phyloP scores from a whole-genome alignment of 331 rosid genomes.

The Cucumis variabilis region DNA sequence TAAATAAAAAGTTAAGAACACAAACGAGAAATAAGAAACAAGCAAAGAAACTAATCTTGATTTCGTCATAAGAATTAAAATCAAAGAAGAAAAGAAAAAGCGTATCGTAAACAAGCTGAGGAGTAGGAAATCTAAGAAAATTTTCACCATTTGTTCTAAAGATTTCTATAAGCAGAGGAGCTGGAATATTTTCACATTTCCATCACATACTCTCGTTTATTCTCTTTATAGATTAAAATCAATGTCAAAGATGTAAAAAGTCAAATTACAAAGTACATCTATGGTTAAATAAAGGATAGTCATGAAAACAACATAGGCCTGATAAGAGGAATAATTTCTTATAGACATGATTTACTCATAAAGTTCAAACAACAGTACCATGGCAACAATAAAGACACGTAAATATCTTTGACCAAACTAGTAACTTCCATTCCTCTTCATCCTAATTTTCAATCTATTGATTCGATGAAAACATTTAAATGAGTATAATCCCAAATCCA shows the following conservation, averaged over 20 bases:
- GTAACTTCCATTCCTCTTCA: too few relatives aligned
- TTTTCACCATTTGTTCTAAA: slow-evolving; percentile 50
- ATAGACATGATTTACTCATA: neutral
- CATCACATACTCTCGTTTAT: too few relatives aligned
- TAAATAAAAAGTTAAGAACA: neutral
- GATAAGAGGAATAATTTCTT: neutral
- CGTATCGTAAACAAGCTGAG: slow-evolving; percentile 47
- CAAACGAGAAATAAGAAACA: too few relatives aligned
- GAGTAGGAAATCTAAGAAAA: slow-evolving; percentile 44
- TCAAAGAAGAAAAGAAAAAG: neutral
- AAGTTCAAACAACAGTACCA: slow-evolving; percentile 52
- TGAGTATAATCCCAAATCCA: too few relatives aligned
- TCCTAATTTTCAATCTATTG: too few relatives aligned
- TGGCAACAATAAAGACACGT: slow-evolving; percentile 58
- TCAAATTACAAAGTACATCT: neutral
- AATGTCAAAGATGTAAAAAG: neutral
- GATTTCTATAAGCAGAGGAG: slow-evolving; percentile 45
- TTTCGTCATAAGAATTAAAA: neutral
- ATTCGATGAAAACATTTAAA: too few relatives aligned
- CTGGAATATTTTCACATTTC: slow-evolving; percentile 37
- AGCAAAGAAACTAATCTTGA: neutral
- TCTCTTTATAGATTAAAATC: too few relatives aligned
- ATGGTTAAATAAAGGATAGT: neutral
- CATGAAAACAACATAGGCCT: neutral
- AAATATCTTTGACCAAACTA: too few relatives aligned